Evolutionary conservation across 177 flowering plant genomes (phyloP), one percentile per base, ranked within the genome.

Genomic region (Vitis hybrid): DNA sequence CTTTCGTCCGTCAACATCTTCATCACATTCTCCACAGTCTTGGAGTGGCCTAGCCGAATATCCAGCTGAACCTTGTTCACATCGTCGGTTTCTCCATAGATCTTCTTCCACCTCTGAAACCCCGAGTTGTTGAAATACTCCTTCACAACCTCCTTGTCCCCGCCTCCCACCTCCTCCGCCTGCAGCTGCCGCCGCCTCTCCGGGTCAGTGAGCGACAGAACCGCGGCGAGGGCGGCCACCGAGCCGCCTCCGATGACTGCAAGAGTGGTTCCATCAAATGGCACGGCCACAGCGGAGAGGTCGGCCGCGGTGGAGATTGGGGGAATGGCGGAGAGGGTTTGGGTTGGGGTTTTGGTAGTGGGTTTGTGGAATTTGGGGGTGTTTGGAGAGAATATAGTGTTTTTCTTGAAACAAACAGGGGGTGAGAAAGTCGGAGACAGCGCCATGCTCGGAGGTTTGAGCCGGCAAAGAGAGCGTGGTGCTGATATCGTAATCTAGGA

Each of bases 81-180:
- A 18, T 96, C 99, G 70, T 96, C 99, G 0, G 94, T 84, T 57
- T 96, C 97, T 0, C 98, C 98, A 71, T 96, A 96, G 4, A 96
- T 94, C 71, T 88, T 93, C 89, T 82, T 84, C 99, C 99, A 96
- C 75, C 99, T 67, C 80, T 94, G 88, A 76, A 93, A 96, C 71
- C 99, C 99, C 10, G 89, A 70, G 73, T 78, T 84, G 80, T 93
- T 95, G 79, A 95, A 95, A 77, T 94, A 96, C 76, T 96, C 90
- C 76, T 72, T 81, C 68, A 96, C 99, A 7, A 96, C 99, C 70
- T 94, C 97, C 85, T 96, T 93, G 79, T 95, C 99, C 17, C 86
- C 97, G 14, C 99, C 99, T 5, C 97, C 95, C 2, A 93, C 97
- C 76, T 88, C 97, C 82, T 85, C 94, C 14, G 99, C 99, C 80